These are phyloP conservation scores for Alopecurus myosuroides DNA, from an alignment of 176 grass and related monocot genomes.

Conservation along the genomic window DNA sequence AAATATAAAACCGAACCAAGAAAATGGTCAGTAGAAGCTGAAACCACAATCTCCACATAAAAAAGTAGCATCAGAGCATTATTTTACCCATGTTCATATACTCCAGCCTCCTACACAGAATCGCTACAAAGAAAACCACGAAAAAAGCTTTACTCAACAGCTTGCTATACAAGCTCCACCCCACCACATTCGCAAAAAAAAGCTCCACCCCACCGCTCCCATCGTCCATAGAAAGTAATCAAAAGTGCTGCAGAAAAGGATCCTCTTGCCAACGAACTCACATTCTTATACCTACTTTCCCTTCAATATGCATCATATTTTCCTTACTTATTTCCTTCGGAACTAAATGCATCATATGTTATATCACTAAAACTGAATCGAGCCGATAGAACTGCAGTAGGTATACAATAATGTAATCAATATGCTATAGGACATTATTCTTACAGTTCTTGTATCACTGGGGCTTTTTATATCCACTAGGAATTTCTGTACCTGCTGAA, in stretches of 20 bases:
- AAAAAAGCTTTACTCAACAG: neutral
- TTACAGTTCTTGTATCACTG: slow-evolving; percentile 72
- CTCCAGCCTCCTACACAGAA: neutral
- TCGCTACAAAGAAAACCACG: neutral
- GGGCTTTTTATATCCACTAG: slow-evolving; percentile 44
- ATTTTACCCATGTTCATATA: neutral
- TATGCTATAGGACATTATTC: slow-evolving; percentile 1
- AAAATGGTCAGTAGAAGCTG: neutral
- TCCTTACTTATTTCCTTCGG: neutral
- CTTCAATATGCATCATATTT: neutral
- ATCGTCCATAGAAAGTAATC: neutral
- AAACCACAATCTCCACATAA: neutral
- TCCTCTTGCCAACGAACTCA: neutral
- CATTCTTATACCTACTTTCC: neutral
- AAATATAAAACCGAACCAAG: neutral
- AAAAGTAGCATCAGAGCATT: neutral
- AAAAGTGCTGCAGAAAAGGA: neutral
- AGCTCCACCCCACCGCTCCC: neutral
- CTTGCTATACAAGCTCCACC: slow-evolving; percentile 1
- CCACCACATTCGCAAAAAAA: too few species aligned
- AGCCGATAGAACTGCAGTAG: neutral
- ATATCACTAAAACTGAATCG: neutral
- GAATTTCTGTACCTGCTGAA: slow-evolving; percentile 83
- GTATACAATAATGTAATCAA: neutral
- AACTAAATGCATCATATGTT: neutral